phyloP scores from a whole-genome alignment of 768 basidiomycete species.

The Amanita rubescens region DNA sequence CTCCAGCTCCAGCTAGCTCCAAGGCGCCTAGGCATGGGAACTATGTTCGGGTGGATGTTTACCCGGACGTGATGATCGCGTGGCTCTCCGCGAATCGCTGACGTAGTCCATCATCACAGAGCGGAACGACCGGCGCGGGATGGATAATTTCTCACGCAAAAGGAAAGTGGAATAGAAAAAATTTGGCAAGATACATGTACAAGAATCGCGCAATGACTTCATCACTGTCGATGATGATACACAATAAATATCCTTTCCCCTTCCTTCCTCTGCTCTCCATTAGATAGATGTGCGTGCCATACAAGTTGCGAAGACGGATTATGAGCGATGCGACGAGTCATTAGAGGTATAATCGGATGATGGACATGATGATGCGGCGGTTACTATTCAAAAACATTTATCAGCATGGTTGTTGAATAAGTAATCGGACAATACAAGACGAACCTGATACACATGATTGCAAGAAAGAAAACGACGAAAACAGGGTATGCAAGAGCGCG shows the following conservation, averaged over 20 bases:
- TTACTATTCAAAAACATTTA: neutral
- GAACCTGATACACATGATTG: slow-evolving; percentile 10
- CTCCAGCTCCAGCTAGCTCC: too few species aligned
- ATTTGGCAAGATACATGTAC: slow-evolving; percentile 24
- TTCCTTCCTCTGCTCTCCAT: neutral
- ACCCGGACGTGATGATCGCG: neutral
- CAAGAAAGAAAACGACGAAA: slow-evolving; percentile 5
- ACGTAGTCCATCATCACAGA: neutral
- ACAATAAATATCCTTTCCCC: slow-evolving; percentile 17
- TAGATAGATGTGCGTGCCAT: slow-evolving; percentile 6
- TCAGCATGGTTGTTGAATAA: too few species aligned
- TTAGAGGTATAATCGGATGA: slow-evolving; percentile 5
- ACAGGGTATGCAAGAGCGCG: slow-evolving; percentile 4
- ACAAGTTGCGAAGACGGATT: slow-evolving; percentile 5
- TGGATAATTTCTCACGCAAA: neutral
- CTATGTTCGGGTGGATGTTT: neutral
- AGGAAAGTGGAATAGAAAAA: slow-evolving; percentile 17
- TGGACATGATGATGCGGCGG: slow-evolving; percentile 2
- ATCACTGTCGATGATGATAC: slow-evolving; percentile 1
- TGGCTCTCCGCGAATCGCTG: neutral
- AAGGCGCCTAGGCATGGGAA: neutral
- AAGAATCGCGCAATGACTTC: slow-evolving; percentile 28
- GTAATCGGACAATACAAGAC: neutral
- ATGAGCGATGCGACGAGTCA: slow-evolving; percentile 1
- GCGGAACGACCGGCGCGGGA: slow-evolving; percentile 3